Base-by-base conservation (phyloP, 768 basidiomycete genomes). In the Cystofilobasidium bisporidii region DNA sequence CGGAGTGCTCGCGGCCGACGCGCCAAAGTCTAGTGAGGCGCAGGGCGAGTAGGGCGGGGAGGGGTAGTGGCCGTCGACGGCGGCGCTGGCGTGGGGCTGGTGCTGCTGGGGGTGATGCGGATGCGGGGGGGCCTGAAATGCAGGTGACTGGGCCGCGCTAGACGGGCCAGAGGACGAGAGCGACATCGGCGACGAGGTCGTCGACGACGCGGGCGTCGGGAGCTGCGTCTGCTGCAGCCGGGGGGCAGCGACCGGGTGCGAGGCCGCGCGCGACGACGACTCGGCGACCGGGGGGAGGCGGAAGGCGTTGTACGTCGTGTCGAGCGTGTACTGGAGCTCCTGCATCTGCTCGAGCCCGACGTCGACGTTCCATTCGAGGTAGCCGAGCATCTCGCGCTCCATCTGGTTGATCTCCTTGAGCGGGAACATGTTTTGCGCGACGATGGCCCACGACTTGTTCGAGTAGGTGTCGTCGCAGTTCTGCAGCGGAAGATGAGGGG, bases 401-500 rank as follows among this genome's bases (percentile, higher is more conserved):
- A 61, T 47, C 81, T 93, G 91, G 77, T 96, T 96, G 74, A 96
- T 87, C 81, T 93, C 91, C 56, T 87, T 82, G 10, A 93, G 79
- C 1, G 81, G 79, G 73, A 92, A 93, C 84, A 91, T 86, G 33
- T 84, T 86, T 76, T 92, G 89, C 0, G 88, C 90, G 47, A 93
- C 91, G 55, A 92, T 87, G 8, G 84, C 83, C 91, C 91, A 93
- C 0, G 87, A 88, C 75, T 91, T 90, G 82, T 92, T 92, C 20
- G 87, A 89, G 76, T 92, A 93, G 0, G 89, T 92, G 72, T 92
- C 90, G 79, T 93, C 90, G 78, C 90, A 91, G n/a, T 91, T 87
- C n/a, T n/a, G n/a, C n/a, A n/a, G n/a, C n/a, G n/a, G n/a, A n/a
- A n/a, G n/a, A n/a, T n/a, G n/a, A n/a, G n/a, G n/a, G n/a, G n/a